These are phyloP conservation scores for Chaetomiaceae sp. DNA, from an alignment of 2,329 filamentous ascomycete genomes.

Conservation along the genomic window DNA sequence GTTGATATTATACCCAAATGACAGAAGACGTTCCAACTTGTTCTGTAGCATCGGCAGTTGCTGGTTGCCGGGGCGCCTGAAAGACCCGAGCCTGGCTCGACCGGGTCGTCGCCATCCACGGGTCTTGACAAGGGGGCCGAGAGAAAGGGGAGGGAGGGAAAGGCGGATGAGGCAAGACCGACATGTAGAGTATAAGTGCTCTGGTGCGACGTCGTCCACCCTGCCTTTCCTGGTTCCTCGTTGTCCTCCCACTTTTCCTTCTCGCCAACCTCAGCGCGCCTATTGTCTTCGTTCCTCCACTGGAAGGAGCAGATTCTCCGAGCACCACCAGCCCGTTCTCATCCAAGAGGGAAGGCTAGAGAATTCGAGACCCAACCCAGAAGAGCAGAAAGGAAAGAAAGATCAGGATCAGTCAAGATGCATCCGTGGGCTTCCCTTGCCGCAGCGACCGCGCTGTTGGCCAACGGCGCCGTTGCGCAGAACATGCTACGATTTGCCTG, in stretches of 20 bases:
- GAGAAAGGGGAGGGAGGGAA: not conserved
- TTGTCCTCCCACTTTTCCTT: not conserved
- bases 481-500: slow-evolving; percentile 46
- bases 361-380: not conserved
- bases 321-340: not conserved
- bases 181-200: slow-evolving; percentile 20
- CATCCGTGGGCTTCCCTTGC: slow-evolving; percentile 26
- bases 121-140: not conserved
- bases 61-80: slow-evolving; percentile 17
- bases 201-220: slow-evolving; percentile 8
- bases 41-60: slow-evolving; percentile 30
- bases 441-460: slow-evolving; percentile 29
- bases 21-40: slow-evolving; percentile 23
- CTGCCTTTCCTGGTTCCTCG: slow-evolving; percentile 3
- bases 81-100: slow-evolving; percentile 5
- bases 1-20: slow-evolving; percentile 28
- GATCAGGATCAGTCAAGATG: slow-evolving; percentile 23
- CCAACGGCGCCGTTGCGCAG: slow-evolving; percentile 31
- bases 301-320: not conserved
- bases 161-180: not conserved
- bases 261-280: not conserved
- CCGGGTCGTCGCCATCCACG: slow-evolving; percentile 16
- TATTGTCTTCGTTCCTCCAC: not conserved
- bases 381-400: not conserved
- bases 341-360: not conserved